These are phyloP conservation scores for Syzygium aromaticum DNA, from an alignment of 345 rosid species.

Conservation along the genomic window DNA sequence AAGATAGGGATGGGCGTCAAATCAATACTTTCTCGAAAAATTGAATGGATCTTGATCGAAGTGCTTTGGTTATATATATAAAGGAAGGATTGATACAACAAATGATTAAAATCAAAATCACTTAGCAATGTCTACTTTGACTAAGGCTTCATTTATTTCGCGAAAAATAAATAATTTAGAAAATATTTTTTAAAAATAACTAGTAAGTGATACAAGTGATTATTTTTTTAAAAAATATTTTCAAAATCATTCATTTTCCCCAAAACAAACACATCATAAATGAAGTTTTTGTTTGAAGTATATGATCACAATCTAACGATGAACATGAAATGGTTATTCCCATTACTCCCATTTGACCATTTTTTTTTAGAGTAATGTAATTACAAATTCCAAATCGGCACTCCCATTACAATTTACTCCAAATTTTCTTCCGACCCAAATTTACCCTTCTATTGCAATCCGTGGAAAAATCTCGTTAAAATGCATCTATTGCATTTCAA, in stretches of 20 bases:
- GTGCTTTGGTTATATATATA: neutral
- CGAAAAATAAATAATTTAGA: neutral
- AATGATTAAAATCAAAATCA: neutral
- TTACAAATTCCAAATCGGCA: neutral
- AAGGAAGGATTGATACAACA: neutral
- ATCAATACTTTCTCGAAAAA: neutral
- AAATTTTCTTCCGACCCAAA: neutral
- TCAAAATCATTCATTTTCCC: neutral
- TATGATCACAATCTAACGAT: neutral
- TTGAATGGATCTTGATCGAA: neutral
- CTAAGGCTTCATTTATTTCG: neutral
- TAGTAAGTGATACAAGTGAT: accelerated
- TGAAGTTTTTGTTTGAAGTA: neutral
- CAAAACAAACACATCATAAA: neutral
- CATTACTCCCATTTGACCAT: neutral
- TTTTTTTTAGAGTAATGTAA: neutral
- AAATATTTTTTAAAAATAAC: accelerated
- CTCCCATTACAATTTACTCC: neutral
- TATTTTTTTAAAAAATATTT: neutral
- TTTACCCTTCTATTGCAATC: neutral
- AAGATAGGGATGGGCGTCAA: neutral
- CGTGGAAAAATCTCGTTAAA: neutral
- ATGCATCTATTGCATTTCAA: neutral
- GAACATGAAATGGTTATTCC: neutral
- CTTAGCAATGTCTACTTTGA: neutral